Conservation (phyloP, 2,329 filamentous ascomycete species). For the Pseudogymnoascus sp. region DNA sequence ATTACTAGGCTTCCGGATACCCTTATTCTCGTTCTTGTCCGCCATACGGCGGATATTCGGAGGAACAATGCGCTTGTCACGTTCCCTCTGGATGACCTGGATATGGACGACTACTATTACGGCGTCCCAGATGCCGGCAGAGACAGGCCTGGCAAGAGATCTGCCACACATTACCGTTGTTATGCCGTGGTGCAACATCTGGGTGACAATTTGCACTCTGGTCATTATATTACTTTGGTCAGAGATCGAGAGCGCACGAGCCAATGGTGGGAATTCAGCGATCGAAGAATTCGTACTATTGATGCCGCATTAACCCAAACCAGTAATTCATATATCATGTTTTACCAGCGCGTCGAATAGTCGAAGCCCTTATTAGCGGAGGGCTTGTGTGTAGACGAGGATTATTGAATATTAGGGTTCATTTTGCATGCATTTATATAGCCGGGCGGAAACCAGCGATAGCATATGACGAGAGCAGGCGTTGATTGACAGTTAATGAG, state of each 20-base stretch:
- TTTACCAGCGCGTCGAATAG: constrained; percentile 15
- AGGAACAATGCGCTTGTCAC: constrained; percentile 69
- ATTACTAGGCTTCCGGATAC: constrained; percentile 14
- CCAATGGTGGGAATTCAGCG: constrained; percentile 11
- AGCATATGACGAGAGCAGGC: constrained; percentile 4
- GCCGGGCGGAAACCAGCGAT: background rate
- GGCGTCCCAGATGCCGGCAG: constrained; percentile 38
- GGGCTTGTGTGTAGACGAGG: background rate
- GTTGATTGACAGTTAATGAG: constrained; percentile 8
- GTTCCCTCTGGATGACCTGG: constrained; percentile 69
- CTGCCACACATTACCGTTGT: constrained; percentile 58
- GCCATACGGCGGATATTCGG: constrained; percentile 43
- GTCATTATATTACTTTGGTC: constrained; percentile 24
- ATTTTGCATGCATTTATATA: constrained; percentile 5
- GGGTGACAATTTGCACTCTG: constrained; percentile 18
- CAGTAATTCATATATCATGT: constrained; percentile 14
- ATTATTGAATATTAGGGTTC: background rate
- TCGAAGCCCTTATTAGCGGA: background rate
- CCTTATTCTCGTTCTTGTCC: constrained; percentile 58
- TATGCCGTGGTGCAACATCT: constrained; percentile 64
- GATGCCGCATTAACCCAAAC: constrained; percentile 12
- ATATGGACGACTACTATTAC: constrained; percentile 43
- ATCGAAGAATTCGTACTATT: constrained; percentile 10
- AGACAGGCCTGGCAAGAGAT: constrained; percentile 22
- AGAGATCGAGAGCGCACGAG: constrained; percentile 21